Evolutionary conservation across 306 rosid genomes (phyloP).

Genomic region (Benincasa hispida): DNA sequence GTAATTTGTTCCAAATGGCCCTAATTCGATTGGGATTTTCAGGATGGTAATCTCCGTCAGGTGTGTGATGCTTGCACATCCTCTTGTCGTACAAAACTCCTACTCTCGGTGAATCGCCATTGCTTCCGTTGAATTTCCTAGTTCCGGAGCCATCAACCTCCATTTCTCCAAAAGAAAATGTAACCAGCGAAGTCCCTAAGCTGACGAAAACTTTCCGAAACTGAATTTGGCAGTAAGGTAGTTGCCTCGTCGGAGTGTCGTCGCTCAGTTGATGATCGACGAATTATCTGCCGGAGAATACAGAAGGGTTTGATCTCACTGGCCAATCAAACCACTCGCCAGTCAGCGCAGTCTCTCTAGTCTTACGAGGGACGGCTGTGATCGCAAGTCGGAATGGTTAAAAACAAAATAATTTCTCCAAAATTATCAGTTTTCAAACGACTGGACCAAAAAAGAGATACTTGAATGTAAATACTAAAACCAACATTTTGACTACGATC

Average conservation of each 20-base stretch:
- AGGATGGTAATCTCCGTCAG: constrained; percentile 46
- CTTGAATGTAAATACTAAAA: no score
- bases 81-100: constrained; percentile 70
- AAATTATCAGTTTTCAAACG: no score
- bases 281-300: neutral
- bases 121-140: neutral
- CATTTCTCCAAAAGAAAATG: neutral
- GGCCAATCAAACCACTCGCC: neutral
- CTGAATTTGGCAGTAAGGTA: neutral
- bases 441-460: no score
- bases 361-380: neutral
- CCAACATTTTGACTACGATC: no score
- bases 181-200: neutral
- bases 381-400: neutral
- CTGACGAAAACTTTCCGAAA: neutral
- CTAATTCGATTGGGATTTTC: constrained; percentile 67
- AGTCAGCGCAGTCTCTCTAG: neutral
- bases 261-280: neutral
- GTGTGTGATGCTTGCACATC: constrained; percentile 59
- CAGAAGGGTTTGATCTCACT: neutral
- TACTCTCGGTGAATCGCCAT: constrained; percentile 25
- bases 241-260: neutral
- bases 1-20: constrained; percentile 64
- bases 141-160: neutral
- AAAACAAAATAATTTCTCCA: neutral